Percentiles rank a stretch among this genome's conserved stretches.
These are phyloP conservation scores for Penicillium argentinense DNA, from an alignment of 495 filamentous ascomycete species.

Conservation along the genomic window DNA sequence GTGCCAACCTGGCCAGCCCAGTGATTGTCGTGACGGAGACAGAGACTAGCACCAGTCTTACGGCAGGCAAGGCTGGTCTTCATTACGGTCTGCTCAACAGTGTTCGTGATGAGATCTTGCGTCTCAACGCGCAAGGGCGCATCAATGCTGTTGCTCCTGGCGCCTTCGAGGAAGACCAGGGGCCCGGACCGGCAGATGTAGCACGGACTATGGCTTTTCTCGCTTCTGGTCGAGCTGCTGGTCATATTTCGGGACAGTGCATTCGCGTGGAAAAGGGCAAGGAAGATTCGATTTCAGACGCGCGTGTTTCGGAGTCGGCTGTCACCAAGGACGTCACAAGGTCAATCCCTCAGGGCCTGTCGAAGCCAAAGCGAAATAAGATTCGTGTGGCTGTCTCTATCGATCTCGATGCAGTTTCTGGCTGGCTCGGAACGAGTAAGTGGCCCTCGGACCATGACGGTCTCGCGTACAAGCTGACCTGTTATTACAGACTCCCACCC, in stretches of 20 bases:
- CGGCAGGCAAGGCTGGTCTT: slow-evolving; percentile 51
- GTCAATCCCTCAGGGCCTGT: slow-evolving; percentile 25
- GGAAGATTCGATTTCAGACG: slow-evolving; percentile 24
- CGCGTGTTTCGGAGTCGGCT: not conserved
- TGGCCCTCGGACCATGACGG: not conserved
- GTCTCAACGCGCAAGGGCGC: slow-evolving; percentile 48
- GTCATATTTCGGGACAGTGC: slow-evolving; percentile 56
- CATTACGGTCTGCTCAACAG: slow-evolving; percentile 54
- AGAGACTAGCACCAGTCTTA: slow-evolving; percentile 49
- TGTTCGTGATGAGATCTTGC: slow-evolving; percentile 56
- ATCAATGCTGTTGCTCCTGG: slow-evolving; percentile 57
- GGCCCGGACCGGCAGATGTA: slow-evolving; percentile 50
- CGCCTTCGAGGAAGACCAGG: slow-evolving; percentile 24
- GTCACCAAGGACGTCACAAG: slow-evolving; percentile 2
- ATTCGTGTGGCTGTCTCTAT: slow-evolving; percentile 56
- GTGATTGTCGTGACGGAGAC: slow-evolving; percentile 57
- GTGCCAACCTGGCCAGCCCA: slow-evolving; percentile 45
- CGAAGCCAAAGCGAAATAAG: slow-evolving; percentile 32
- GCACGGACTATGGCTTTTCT: slow-evolving; percentile 53
- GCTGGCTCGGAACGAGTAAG: slow-evolving; percentile 57
- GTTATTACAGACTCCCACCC: slow-evolving; percentile 7
- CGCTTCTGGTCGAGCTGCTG: slow-evolving; percentile 50
- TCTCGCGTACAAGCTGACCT: not conserved
- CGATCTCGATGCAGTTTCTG: slow-evolving; percentile 61
- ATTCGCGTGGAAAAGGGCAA: slow-evolving; percentile 52